Conservation (phyloP, 2,329 filamentous ascomycete genomes). For the Sphaerulina vaccinii region DNA sequence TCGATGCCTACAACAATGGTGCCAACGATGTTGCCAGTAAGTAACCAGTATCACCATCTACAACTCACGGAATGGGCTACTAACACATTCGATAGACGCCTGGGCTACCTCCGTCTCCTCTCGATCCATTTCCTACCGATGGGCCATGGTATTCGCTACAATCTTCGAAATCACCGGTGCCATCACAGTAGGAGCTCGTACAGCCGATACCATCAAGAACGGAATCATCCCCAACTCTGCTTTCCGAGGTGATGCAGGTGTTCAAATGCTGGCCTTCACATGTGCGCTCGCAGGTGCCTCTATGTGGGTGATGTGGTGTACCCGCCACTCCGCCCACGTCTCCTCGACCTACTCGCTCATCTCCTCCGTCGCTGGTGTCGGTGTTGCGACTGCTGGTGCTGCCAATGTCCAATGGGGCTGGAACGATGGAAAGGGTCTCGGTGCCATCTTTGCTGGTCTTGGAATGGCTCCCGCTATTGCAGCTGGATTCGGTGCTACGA, state of each 20-base stretch:
- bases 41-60: constrained; percentile 1
- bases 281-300: constrained; percentile 48
- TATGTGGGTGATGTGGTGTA: constrained; percentile 58
- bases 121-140: constrained; percentile 52
- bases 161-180: constrained; percentile 56
- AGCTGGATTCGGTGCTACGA: constrained; percentile 48
- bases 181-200: constrained; percentile 53
- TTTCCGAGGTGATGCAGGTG: constrained; percentile 50
- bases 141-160: constrained; percentile 51
- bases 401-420: constrained; percentile 44
- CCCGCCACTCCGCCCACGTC: constrained; percentile 56
- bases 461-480: constrained; percentile 52
- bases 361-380: constrained; percentile 60
- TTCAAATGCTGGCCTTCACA: constrained; percentile 48
- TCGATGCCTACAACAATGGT: constrained; percentile 67
- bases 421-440: constrained; percentile 45
- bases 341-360: constrained; percentile 63
- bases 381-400: constrained; percentile 55
- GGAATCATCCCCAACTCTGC: constrained; percentile 54
- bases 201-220: constrained; percentile 62
- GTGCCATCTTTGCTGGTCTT: constrained; percentile 46
- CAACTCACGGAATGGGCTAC: neutral
- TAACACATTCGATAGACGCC: constrained; percentile 35
- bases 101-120: constrained; percentile 56
- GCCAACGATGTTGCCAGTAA: constrained; percentile 59